phyloP scores from a whole-genome alignment of 148 eudicot species.

The Persicaria tinctoria region DNA sequence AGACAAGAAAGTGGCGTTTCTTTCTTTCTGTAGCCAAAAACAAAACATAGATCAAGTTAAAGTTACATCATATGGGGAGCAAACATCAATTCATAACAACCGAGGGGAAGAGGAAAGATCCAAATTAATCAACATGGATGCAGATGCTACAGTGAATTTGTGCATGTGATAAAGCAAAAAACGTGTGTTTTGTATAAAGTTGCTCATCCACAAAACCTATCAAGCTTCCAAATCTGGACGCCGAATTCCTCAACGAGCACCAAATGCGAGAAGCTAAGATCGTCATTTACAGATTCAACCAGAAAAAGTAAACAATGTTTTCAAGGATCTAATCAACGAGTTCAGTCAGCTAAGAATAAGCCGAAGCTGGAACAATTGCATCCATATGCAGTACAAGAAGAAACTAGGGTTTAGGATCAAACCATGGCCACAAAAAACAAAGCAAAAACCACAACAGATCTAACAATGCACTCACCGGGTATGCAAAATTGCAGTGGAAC shows the following conservation, averaged over 20 bases:
- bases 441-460: background rate
- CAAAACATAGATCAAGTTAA: too few relatives aligned
- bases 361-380: too few relatives aligned
- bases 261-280: background rate
- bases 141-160: background rate
- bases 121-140: background rate
- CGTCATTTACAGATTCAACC: background rate
- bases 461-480: slow-evolving; percentile 1
- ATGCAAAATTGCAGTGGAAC: background rate
- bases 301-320: too few relatives aligned
- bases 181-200: background rate
- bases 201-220: background rate
- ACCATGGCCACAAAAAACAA: background rate
- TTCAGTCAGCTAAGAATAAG: too few relatives aligned
- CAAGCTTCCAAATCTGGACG: background rate
- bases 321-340: too few relatives aligned
- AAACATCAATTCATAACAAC: too few relatives aligned
- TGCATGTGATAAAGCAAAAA: background rate
- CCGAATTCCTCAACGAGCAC: background rate
- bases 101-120: background rate
- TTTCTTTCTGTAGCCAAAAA: too few relatives aligned
- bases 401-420: slow-evolving; percentile 10
- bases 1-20: background rate
- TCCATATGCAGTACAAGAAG: background rate
- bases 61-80: too few relatives aligned